Percentiles rank a stretch among this genome's conserved stretches.
Conservation (phyloP, 2,329 filamentous ascomycete species). For the Fusarium udum region DNA sequence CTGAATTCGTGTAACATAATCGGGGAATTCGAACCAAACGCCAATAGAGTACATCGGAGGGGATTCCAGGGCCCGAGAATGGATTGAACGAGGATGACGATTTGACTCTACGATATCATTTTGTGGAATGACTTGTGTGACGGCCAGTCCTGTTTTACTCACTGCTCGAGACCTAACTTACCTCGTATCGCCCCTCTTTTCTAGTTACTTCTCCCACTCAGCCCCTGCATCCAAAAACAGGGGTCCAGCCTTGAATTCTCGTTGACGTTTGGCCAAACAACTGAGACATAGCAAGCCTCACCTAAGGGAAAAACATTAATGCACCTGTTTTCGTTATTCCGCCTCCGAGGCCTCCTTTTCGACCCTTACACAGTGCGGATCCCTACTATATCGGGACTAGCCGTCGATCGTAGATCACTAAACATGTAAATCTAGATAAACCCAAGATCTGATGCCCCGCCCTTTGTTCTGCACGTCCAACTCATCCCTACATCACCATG, state of each 20-base stretch:
- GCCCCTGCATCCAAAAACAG: background rate
- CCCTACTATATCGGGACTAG: background rate
- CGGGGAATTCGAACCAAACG: fast-evolving
- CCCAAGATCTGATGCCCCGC: background rate
- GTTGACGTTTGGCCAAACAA: background rate
- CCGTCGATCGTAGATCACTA: background rate
- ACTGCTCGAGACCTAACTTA: background rate
- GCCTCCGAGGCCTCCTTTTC: background rate
- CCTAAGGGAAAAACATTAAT: constrained; percentile 13
- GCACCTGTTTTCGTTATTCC: background rate
- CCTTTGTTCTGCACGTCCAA: background rate
- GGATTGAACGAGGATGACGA: background rate
- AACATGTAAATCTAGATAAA: background rate
- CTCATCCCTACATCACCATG: constrained; percentile 1
- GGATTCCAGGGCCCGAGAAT: background rate
- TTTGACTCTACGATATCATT: background rate
- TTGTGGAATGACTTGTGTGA: background rate
- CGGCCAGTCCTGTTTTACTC: background rate
- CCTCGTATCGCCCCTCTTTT: background rate
- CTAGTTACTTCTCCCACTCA: background rate
- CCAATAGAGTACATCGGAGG: background rate
- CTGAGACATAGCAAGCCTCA: constrained; percentile 8
- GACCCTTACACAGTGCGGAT: background rate
- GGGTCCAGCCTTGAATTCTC: background rate
- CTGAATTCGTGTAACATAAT: background rate